Percentiles rank a stretch among this genome's conserved stretches.
These are phyloP conservation scores for Tylopilus sp. DNA, from an alignment of 768 basidiomycete species.

Conservation along the genomic window DNA sequence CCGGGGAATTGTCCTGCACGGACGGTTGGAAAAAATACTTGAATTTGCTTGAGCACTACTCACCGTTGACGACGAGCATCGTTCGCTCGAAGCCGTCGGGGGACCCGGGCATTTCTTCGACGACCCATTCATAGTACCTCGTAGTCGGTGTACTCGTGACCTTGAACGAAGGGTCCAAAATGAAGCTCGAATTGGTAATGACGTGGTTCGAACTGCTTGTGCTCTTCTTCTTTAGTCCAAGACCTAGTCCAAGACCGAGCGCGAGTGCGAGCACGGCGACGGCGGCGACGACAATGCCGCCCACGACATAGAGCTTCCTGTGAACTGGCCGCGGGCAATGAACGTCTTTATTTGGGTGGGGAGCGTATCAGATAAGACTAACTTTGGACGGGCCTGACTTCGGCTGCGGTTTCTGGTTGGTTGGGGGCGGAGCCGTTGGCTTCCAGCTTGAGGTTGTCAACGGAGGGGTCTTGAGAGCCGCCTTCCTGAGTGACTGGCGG, in stretches of 20 bases:
- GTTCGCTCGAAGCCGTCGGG: conserved; percentile 40
- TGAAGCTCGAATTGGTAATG: conserved; percentile 27
- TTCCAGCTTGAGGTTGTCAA: conserved; percentile 1
- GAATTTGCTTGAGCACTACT: not conserved
- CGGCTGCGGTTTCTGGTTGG: not conserved
- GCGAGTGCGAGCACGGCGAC: conserved; percentile 20
- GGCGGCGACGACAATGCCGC: conserved; percentile 8
- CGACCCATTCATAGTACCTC: conserved; percentile 41
- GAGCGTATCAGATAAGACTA: not conserved
- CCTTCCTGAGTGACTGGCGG: not conserved
- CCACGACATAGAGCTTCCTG: conserved; percentile 18
- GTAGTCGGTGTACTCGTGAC: conserved; percentile 33
- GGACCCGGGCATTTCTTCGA: conserved; percentile 35
- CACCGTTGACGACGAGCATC: conserved; percentile 49
- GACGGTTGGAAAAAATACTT: conserved; percentile 4
- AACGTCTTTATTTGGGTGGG: not conserved
- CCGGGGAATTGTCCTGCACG: conserved; percentile 33
- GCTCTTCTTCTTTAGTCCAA: conserved; percentile 26
- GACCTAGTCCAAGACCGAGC: conserved; percentile 29
- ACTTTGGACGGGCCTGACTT: conserved; percentile 5
- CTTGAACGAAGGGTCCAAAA: conserved; percentile 28
- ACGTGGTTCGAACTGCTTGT: conserved; percentile 8
- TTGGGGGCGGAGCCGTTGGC: not conserved
- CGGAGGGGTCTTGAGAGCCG: conserved; percentile 2
- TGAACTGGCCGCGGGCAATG: conserved; percentile 11